Base-by-base conservation (phyloP, 257 asterid species). In the Primulina huaijiensis region DNA sequence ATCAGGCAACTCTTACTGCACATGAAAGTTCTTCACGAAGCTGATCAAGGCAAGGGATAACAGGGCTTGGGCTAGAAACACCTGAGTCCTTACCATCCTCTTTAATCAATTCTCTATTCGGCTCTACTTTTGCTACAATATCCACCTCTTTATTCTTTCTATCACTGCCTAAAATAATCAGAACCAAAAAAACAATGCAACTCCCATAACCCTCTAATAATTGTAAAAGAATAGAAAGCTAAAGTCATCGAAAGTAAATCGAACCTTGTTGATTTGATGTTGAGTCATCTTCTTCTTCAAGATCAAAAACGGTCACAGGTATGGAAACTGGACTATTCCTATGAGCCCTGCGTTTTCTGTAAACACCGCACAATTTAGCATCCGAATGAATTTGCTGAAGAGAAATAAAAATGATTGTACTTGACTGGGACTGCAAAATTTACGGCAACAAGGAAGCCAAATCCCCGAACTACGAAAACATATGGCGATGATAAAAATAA, bases 1-100 rank as follows among this genome's bases (percentile, higher is more conserved):
- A 14, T 25, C 5, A 30, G 74, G 19, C 12, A 23, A 31, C 9
- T 63, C 89, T 82, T 83, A 93, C 99, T 23, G 99, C 96, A 65
- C 99, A 93, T 31, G 97, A 93, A 75, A 93, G 99, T 78, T 93
- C 99, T 81, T 93, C 99, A 7, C 97, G 89, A 33, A 93, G 97
- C 58, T 81, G 68, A 75, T 93, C 97, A 55, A 93, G 82, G 84
- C 96, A 90, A 0, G 94, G 92, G 72, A 93, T 79, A 34, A 78
- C 76, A 34, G 90, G 65, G 61, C 73, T 69, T 2, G 89, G 64
- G 60, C 79, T 66, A 37, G 90, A 71, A 76, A 27, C 83, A 68
- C 57, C 68, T 20, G 78, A 67, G 27, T 74, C 75, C 76, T 69
- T 80, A 38, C 65, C 68, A 16, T 69, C 73, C 60, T 67, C 76